Evolutionary conservation across 148 eudicot genomes (phyloP).

Genomic region (Fagopyrum homotropicum): DNA sequence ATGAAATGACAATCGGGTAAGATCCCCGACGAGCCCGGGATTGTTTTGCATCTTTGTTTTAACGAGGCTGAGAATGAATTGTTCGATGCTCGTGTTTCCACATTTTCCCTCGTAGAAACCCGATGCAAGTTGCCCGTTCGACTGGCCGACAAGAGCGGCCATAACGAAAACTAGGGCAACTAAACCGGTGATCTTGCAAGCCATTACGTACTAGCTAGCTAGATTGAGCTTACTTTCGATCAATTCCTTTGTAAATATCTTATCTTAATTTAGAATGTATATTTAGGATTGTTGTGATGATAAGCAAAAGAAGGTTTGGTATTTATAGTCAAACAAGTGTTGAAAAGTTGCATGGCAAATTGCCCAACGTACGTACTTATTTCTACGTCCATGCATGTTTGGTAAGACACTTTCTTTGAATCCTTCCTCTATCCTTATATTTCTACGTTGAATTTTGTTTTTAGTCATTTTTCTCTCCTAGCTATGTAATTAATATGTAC

Average conservation of each 20-base stretch:
- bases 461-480: not conserved
- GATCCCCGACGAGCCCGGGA: slow-evolving; percentile 35
- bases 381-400: not conserved
- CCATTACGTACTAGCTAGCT: not conserved
- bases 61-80: slow-evolving; percentile 26
- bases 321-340: slow-evolving; percentile 1
- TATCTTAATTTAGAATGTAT: not conserved
- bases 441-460: slow-evolving; percentile 12
- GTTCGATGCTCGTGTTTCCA: slow-evolving; percentile 28
- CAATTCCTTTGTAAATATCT: not conserved
- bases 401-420: not conserved
- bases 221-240: not conserved
- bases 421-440: not conserved
- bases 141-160: slow-evolving; percentile 22
- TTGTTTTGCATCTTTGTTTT: slow-evolving; percentile 15
- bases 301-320: not conserved
- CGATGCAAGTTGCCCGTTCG: slow-evolving; percentile 24
- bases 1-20: slow-evolving; percentile 47
- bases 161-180: slow-evolving; percentile 28
- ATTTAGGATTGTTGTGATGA: not conserved
- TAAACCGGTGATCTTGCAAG: not conserved
- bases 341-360: slow-evolving; percentile 1
- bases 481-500: not conserved
- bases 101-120: slow-evolving; percentile 54
- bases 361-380: no score